phyloP scores from a whole-genome alignment of 352 stramenopile species.

The Pythium pyrilobum region DNA sequence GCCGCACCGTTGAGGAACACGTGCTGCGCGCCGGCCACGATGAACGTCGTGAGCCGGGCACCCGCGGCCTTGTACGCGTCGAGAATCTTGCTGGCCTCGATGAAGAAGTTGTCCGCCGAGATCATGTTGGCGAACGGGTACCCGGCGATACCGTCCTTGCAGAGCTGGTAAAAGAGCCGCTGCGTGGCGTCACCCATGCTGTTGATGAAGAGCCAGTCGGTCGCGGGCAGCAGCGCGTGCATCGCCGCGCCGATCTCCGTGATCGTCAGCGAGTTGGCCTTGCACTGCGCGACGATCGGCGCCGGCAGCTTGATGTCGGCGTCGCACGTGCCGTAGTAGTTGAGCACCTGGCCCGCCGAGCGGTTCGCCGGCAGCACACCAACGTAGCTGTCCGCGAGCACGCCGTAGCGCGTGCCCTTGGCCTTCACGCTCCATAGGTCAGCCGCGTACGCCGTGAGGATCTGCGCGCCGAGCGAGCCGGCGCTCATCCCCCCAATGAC shows the following conservation, averaged over 20 bases:
- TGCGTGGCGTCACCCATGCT: conserved; percentile 52
- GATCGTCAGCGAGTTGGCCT: conserved; percentile 35
- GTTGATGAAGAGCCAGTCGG: conserved; percentile 56
- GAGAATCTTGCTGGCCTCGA: conserved; percentile 14
- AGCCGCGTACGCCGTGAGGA: conserved; percentile 34
- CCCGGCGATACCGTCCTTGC: conserved; percentile 33
- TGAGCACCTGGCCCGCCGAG: conserved; percentile 18
- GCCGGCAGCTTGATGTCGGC: conserved; percentile 31
- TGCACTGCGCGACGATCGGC: conserved; percentile 27
- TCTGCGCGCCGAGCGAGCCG: conserved; percentile 42
- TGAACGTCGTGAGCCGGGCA: conserved; percentile 29
- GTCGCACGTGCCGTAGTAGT: conserved; percentile 44
- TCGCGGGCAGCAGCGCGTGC: conserved; percentile 25
- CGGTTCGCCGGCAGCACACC: conserved; percentile 39
- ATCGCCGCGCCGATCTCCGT: conserved; percentile 35
- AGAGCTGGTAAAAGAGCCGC: conserved; percentile 63
- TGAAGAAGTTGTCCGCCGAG: conserved; percentile 41
- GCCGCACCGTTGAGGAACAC: conserved; percentile 9
- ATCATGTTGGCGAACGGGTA: conserved; percentile 59
- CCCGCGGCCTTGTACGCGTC: conserved; percentile 32
- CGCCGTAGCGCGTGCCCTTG: conserved; percentile 36
- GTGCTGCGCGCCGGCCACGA: conserved; percentile 13
- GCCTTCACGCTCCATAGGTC: conserved; percentile 39
- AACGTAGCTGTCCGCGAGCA: conserved; percentile 58
- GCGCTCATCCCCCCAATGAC: conserved; percentile 19